Evolutionary conservation across 1,139 yeast genomes (phyloP), one percentile per base, ranked within the genome.

Genomic region (Suzukiozyma palmioleophila): DNA sequence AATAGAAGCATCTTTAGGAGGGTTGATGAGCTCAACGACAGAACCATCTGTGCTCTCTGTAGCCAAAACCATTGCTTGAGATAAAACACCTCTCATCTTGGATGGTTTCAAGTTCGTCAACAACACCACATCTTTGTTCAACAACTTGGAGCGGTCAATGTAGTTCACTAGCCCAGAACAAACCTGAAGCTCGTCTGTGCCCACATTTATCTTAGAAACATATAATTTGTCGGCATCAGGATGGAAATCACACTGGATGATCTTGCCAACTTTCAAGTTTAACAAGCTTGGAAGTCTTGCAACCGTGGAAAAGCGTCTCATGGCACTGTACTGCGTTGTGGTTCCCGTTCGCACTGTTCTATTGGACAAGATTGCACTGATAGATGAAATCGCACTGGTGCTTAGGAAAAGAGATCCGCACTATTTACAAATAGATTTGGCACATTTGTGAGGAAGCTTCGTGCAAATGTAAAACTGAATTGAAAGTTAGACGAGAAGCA

Each of bases 31-130:
- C 41, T 66, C 70, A 8, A 72, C 69, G 10, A 30, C 36, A 10
- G 43, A 40, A 1, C 36, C 39, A 8, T 34, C 42, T 4, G 39
- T 40, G n/a, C 26, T 38, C 35, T 51, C 71, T 2, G 81, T 76
- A 3, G 84, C 84, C 26, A 79, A 51, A 1, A 79, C 50, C 85
- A 79, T 79, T 1, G 81, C 84, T 43, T 75, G 73, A 0, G 83
- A 77, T 38, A 49, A 54, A 13, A 73, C 66, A 3, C 84, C 84
- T 62, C 97, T 79, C 95, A 90, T 86, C 55, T 79, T 84, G 36
- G 86, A 95, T 9, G 96, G 95, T 68, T 88, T 89, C 66, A 89
- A 75, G 69, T 88, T 88, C 48, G 95, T 88, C 48, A 89, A 85
- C 37, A 84, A 84, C 34, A 89, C 84, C 39, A 90, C 95, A 45